Conservation (phyloP, 768 basidiomycete genomes). For the Hypholoma sublateritium region DNA sequence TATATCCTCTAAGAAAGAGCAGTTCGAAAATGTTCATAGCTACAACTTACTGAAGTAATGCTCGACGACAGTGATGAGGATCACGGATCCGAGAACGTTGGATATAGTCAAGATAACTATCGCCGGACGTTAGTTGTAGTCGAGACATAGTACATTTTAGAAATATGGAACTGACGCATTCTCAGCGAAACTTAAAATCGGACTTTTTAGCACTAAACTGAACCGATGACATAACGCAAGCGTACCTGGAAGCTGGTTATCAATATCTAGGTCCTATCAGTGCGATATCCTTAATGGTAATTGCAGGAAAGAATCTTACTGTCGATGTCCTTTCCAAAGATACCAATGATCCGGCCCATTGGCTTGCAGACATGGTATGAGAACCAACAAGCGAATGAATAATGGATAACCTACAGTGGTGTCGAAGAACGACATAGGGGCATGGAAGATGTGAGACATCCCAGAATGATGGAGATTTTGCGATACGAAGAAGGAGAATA, state of each 20-base stretch:
- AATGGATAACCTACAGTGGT: conserved; percentile 43
- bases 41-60: conserved; percentile 56
- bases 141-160: neutral
- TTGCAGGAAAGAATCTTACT: conserved; percentile 31
- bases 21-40: neutral
- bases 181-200: conserved; percentile 48
- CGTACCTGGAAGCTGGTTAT: conserved; percentile 60
- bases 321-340: conserved; percentile 69
- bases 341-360: conserved; percentile 57
- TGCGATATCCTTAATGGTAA: neutral
- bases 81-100: conserved; percentile 48
- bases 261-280: conserved; percentile 41
- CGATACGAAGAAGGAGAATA: conserved; percentile 59
- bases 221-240: neutral
- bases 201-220: neutral
- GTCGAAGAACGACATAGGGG: conserved; percentile 80
- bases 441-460: conserved; percentile 58
- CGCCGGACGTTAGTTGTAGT: neutral
- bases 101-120: conserved; percentile 51
- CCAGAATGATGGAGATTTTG: conserved; percentile 61
- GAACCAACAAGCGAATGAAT: neutral
- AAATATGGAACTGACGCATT: conserved; percentile 42
- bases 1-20: neutral
- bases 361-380: conserved; percentile 34
- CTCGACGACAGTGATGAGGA: conserved; percentile 58